phyloP scores from a whole-genome alignment of 2,329 filamentous ascomycete genomes.

The Ascochyta lentis region DNA sequence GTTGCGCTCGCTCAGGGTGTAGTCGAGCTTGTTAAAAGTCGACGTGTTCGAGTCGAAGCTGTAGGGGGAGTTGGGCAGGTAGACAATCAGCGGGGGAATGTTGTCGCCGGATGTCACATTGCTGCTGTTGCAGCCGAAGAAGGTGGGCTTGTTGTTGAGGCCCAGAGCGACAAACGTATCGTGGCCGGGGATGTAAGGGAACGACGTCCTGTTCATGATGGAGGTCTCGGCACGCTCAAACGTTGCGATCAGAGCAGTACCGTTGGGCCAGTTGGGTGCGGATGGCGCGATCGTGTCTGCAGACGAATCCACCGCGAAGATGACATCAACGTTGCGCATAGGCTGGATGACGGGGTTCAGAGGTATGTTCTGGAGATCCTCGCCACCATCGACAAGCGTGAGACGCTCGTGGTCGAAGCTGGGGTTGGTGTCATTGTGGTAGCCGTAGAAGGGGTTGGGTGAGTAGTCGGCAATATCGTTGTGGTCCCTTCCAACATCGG shows the following conservation, averaged over 20 bases:
- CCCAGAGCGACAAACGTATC: conserved; percentile 82
- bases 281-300: conserved; percentile 66
- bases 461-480: conserved; percentile 77
- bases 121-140: conserved; percentile 77
- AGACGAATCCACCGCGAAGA: conserved; percentile 80
- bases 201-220: conserved; percentile 71
- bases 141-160: conserved; percentile 75
- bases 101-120: conserved; percentile 63
- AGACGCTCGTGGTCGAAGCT: conserved; percentile 63
- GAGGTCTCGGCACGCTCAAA: conserved; percentile 69
- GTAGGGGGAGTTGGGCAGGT: conserved; percentile 87
- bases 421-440: conserved; percentile 64
- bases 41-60: conserved; percentile 77
- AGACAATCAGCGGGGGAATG: conserved; percentile 75
- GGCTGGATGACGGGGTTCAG: conserved; percentile 79
- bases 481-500: conserved; percentile 62
- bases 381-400: conserved; percentile 78
- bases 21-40: conserved; percentile 70
- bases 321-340: conserved; percentile 74
- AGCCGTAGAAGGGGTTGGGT: conserved; percentile 78
- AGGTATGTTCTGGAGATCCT: conserved; percentile 80
- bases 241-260: conserved; percentile 74
- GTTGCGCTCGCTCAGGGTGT: conserved; percentile 72
- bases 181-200: conserved; percentile 73
- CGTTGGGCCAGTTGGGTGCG: conserved; percentile 74